Evolutionary conservation across 306 rosid genomes (phyloP).

Genomic region (Pachyrhizus erosus): DNA sequence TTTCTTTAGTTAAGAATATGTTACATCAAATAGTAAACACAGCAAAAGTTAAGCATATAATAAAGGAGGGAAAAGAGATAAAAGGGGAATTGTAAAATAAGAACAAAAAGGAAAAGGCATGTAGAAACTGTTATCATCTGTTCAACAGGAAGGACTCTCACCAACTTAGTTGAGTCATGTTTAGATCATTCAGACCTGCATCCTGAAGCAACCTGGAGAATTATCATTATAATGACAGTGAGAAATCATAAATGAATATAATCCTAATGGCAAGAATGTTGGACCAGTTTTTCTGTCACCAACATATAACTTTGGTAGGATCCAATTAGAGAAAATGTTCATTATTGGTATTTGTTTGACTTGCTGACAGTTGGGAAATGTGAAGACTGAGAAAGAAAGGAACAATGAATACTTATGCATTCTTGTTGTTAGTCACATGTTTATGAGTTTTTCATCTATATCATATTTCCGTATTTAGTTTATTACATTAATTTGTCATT

Average conservation of each 20-base stretch:
- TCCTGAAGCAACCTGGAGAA: constrained; percentile 86
- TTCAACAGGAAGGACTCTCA: constrained; percentile 45
- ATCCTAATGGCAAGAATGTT: neutral
- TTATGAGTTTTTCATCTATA: neutral
- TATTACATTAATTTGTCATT: neutral
- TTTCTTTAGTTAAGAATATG: constrained; percentile 10
- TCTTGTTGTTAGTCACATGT: neutral
- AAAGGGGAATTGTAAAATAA: constrained; percentile 9
- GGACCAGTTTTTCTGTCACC: constrained; percentile 2
- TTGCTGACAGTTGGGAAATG: constrained; percentile 19
- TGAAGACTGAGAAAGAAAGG: neutral
- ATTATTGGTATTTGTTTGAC: constrained; percentile 5
- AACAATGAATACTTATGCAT: neutral
- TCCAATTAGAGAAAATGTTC: constrained; percentile 9
- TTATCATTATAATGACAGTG: constrained; percentile 30
- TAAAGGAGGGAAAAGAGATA: neutral
- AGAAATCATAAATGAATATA: constrained; percentile 28
- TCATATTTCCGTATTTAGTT: neutral
- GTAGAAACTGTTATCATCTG: neutral
- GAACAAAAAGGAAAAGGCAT: neutral
- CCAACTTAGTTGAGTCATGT: constrained; percentile 91
- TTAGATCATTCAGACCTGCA: constrained; percentile 75
- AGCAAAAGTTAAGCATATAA: constrained; percentile 2
- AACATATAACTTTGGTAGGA: neutral
- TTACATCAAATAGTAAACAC: constrained; percentile 2